Conservation (phyloP, 1,284 basidiomycete species). For the Polyporus tsugae region DNA sequence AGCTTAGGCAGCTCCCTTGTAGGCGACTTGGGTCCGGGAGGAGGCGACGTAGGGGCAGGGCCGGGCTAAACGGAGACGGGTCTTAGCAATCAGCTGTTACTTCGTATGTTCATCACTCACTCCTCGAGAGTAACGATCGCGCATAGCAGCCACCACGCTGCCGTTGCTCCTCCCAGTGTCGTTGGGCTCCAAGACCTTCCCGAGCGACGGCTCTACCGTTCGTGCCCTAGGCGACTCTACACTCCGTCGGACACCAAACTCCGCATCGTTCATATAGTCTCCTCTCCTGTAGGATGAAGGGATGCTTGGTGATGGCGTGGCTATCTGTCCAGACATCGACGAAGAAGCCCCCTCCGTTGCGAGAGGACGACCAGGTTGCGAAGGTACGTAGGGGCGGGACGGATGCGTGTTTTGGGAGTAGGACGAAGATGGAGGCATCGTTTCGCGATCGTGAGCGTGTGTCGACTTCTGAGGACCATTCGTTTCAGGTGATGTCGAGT, state of each 20-base stretch:
- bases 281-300: conserved; percentile 35
- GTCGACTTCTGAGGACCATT: not conserved
- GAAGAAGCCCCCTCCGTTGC: not conserved
- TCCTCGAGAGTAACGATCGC: conserved; percentile 63
- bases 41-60: conserved; percentile 60
- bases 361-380: not conserved
- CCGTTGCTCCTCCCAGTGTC: conserved; percentile 54
- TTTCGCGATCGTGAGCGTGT: conserved; percentile 15
- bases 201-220: conserved; percentile 31
- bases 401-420: conserved; percentile 13
- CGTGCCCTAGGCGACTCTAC: conserved; percentile 19
- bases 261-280: conserved; percentile 47
- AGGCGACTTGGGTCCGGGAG: conserved; percentile 49
- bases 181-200: conserved; percentile 39
- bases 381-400: conserved; percentile 4
- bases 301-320: conserved; percentile 8
- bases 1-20: conserved; percentile 68
- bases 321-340: not conserved
- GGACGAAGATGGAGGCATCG: conserved; percentile 4
- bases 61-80: conserved; percentile 35
- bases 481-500: not conserved
- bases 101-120: conserved; percentile 49
- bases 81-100: conserved; percentile 6
- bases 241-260: conserved; percentile 45
- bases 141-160: conserved; percentile 73